These are phyloP conservation scores for Eimeria necatrix DNA, from an alignment of 169 alveolate genomes.

Conservation along the genomic window DNA sequence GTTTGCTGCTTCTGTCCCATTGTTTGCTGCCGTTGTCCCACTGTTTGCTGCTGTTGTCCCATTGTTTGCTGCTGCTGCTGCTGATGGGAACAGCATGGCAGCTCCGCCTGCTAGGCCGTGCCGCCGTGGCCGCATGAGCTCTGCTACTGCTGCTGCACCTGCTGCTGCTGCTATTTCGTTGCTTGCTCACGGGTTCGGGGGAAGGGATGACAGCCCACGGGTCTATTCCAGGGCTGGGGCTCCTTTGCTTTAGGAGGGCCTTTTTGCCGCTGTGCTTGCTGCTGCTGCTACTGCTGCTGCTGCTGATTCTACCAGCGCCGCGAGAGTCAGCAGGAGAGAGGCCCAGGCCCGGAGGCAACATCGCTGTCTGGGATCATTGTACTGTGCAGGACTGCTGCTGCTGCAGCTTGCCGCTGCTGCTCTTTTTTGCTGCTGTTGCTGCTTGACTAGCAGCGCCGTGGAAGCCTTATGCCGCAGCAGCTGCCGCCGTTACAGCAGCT, in stretches of 20 bases:
- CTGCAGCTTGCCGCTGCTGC: slow-evolving; percentile 47
- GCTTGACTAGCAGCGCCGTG: slow-evolving; percentile 12
- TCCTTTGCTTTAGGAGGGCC: slow-evolving; percentile 22
- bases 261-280: slow-evolving; percentile 37
- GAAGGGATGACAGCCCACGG: slow-evolving; percentile 41
- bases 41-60: not conserved
- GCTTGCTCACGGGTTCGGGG: not conserved
- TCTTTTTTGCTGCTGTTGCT: not conserved
- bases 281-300: slow-evolving; percentile 76
- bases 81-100: not conserved
- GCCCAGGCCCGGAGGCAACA: slow-evolving; percentile 67
- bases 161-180: slow-evolving; percentile 30
- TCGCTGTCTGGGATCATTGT: slow-evolving; percentile 52
- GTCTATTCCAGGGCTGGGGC: slow-evolving; percentile 57
- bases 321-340: slow-evolving; percentile 54
- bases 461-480: not conserved
- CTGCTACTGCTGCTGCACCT: slow-evolving; percentile 18
- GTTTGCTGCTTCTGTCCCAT: slow-evolving; percentile 3
- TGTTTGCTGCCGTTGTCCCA: not conserved
- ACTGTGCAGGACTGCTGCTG: slow-evolving; percentile 30
- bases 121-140: not conserved
- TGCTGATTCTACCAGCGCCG: slow-evolving; percentile 48
- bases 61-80: not conserved
- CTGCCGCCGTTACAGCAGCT: not conserved
- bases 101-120: not conserved